Percentiles rank a stretch among this genome's conserved stretches.
Conservation (phyloP, 140 eudicot species). For the Oenanthe javanica region DNA sequence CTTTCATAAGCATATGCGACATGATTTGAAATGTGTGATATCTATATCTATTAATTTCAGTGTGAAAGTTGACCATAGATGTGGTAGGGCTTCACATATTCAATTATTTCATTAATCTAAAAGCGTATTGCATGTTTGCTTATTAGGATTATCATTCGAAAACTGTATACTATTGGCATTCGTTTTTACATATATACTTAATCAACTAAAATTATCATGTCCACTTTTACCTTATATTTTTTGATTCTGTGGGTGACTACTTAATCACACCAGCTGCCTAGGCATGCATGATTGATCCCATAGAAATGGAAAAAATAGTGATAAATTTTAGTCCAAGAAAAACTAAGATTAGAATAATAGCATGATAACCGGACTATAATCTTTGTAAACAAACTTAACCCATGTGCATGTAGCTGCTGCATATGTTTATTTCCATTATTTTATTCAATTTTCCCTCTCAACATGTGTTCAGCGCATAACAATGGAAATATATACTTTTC, state of each 20-base stretch:
- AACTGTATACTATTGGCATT: background rate
- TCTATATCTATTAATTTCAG: background rate
- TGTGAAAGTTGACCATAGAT: background rate
- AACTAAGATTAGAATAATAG: background rate
- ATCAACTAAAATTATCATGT: background rate
- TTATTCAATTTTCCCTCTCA: background rate
- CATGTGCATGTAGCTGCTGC: background rate
- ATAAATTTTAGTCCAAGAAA: background rate
- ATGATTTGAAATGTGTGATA: background rate
- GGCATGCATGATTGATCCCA: background rate
- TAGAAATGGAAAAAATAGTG: background rate
- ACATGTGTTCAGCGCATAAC: background rate
- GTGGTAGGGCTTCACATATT: background rate
- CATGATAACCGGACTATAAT: background rate
- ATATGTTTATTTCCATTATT: background rate
- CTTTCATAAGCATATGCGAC: background rate
- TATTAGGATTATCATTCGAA: background rate
- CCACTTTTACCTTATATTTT: background rate
- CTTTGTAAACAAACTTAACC: background rate
- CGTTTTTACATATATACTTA: background rate
- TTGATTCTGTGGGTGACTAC: background rate
- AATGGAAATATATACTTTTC: background rate
- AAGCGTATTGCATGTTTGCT: too few species aligned
- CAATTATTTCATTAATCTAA: too few species aligned
- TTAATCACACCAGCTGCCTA: background rate